Percentiles rank a stretch among this genome's conserved stretches.
Conservation (phyloP, 306 rosid species). For the Vigna nakashimae region DNA sequence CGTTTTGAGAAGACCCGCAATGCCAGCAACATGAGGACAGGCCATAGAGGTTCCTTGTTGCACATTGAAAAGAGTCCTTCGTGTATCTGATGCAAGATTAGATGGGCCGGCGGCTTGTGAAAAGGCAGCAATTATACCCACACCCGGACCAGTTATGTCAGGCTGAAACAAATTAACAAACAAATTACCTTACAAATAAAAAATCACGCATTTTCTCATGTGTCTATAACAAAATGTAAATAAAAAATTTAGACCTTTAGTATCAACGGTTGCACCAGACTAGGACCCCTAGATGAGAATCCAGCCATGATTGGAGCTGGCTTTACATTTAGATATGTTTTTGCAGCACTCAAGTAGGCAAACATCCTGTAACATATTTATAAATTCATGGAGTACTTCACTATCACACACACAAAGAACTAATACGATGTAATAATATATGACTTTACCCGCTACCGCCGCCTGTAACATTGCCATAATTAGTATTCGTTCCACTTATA, state of each 20-base stretch:
- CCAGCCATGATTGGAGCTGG: conserved; percentile 66
- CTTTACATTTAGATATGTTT: conserved; percentile 41
- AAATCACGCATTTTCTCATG: no score
- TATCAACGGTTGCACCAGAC: conserved; percentile 40
- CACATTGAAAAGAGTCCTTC: conserved; percentile 42
- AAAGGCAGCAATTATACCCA: conserved; percentile 57
- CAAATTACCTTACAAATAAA: background rate
- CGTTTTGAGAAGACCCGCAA: conserved; percentile 63
- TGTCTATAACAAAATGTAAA: background rate
- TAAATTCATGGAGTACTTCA: background rate
- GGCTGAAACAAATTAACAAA: background rate
- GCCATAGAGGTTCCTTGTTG: background rate
- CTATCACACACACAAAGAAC: no score
- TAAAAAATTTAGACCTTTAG: conserved; percentile 51
- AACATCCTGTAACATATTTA: conserved; percentile 36
- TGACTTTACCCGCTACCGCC: no score
- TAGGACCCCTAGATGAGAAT: conserved; percentile 81
- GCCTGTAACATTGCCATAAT: background rate
- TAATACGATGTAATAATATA: no score
- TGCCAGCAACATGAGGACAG: conserved; percentile 61
- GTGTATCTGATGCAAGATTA: conserved; percentile 15
- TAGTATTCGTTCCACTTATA: background rate
- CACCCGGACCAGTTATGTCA: conserved; percentile 54
- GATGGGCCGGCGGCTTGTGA: conserved; percentile 41
- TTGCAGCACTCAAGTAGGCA: conserved; percentile 49